Evolutionary conservation across 192 early-diverging fungal species (phyloP).

Genomic region (Radiomyces spectabilis): DNA sequence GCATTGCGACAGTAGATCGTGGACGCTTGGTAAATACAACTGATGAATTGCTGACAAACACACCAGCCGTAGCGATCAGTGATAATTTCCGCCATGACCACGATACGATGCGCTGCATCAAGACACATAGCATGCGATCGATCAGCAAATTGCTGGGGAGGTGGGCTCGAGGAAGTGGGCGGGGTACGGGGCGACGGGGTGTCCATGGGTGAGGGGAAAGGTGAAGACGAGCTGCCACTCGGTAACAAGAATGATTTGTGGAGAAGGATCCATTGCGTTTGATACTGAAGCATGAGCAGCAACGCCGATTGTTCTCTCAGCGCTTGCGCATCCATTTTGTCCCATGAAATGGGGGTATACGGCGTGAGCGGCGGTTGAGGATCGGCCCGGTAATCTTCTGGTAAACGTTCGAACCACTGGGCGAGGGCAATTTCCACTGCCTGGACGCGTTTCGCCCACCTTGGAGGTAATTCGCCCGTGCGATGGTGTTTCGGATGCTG

Average conservation of each 20-base stretch:
- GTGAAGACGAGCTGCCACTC: not conserved
- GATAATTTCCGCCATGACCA: conserved; percentile 17
- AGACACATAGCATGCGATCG: conserved; percentile 23
- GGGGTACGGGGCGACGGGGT: not conserved
- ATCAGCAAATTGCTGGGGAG: not conserved
- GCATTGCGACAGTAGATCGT: conserved; percentile 24
- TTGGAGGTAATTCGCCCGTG: conserved; percentile 1
- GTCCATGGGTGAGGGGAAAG: not conserved
- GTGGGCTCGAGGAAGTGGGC: not conserved
- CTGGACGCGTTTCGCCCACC: conserved; percentile 7
- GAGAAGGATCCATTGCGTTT: conserved; percentile 18
- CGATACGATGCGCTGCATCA: conserved; percentile 16
- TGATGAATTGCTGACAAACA: conserved; percentile 26
- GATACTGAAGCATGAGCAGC: conserved; percentile 24
- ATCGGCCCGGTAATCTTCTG: conserved; percentile 10
- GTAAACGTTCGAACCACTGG: conserved; percentile 17
- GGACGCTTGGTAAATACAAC: conserved; percentile 27
- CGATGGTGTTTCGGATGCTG: not conserved
- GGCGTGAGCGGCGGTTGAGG: conserved; percentile 4
- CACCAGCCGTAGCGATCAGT: conserved; percentile 22
- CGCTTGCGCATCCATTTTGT: conserved; percentile 4
- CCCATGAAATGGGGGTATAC: no score
- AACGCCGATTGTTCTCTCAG: conserved; percentile 13
- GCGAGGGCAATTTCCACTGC: conserved; percentile 10
- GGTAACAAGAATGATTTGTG: conserved; percentile 25